These are phyloP conservation scores for Apiospora kogelbergensis DNA, from an alignment of 2,329 filamentous ascomycete genomes.

Conservation along the genomic window DNA sequence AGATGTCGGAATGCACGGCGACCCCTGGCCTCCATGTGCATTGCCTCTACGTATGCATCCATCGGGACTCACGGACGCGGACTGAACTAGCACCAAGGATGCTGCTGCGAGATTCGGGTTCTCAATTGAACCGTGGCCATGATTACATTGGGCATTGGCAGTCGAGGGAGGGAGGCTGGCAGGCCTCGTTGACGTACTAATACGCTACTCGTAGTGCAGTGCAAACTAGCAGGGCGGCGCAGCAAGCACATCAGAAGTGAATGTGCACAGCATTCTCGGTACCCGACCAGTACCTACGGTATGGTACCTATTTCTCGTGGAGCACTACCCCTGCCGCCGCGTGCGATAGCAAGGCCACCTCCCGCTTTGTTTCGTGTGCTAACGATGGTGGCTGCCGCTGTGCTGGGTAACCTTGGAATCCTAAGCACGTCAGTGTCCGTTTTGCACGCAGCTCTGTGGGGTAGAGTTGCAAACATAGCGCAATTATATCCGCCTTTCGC, in stretches of 20 bases:
- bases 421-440: constrained; percentile 1
- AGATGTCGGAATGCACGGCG: not conserved
- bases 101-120: not conserved
- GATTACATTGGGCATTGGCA: not conserved
- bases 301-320: not conserved
- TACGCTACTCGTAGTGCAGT: not conserved
- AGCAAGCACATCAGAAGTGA: not conserved
- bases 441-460: constrained; percentile 2
- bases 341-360: constrained; percentile 1
- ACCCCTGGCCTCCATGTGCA: not conserved
- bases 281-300: not conserved
- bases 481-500: not conserved
- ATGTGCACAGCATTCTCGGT: not conserved
- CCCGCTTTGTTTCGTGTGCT: constrained; percentile 5
- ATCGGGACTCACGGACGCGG: not conserved
- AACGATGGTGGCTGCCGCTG: constrained; percentile 3
- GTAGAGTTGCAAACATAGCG: not conserved
- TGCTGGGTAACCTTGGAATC: constrained; percentile 6
- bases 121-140: not conserved
- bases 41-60: not conserved
- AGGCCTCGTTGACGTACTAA: not conserved
- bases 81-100: not conserved
- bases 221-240: constrained; percentile 1
- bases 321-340: not conserved
- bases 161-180: not conserved